Conservation (phyloP, 306 rosid species). For the Cucurbita maxima region DNA sequence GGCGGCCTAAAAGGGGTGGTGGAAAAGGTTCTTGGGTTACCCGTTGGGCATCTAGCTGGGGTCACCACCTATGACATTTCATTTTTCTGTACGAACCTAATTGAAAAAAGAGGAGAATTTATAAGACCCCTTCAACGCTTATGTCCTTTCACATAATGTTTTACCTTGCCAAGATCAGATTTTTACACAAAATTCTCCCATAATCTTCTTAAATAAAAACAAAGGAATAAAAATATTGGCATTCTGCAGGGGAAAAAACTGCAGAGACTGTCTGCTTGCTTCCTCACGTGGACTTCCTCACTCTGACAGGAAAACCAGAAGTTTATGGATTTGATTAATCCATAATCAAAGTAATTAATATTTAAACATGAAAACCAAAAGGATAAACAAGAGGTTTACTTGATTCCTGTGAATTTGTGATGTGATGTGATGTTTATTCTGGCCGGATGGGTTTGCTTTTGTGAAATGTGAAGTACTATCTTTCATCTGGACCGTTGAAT, state of each 20-base stretch:
- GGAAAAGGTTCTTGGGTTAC: not conserved
- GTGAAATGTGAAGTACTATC: not conserved
- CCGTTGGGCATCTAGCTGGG: not conserved
- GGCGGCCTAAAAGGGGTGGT: not conserved
- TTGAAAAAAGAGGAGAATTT: not conserved
- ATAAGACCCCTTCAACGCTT: not conserved
- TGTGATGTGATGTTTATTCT: not conserved
- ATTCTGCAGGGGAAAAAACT: not conserved
- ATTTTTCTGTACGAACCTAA: not conserved
- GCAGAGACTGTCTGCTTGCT: not conserved
- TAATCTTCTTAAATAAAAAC: not conserved
- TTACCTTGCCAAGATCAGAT: no score
- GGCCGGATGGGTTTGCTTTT: not conserved
- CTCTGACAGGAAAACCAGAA: not conserved
- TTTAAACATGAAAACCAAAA: not conserved
- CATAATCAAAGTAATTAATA: not conserved
- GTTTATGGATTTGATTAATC: not conserved
- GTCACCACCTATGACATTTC: not conserved
- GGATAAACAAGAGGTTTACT: not conserved
- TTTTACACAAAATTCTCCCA: not conserved
- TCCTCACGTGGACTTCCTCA: not conserved
- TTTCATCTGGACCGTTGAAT: slow-evolving; percentile 6
- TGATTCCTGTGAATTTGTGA: not conserved
- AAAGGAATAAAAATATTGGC: not conserved
- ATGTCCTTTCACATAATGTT: not conserved